Conservation (phyloP, 2,329 filamentous ascomycete species). For the Lachnellula arida region DNA sequence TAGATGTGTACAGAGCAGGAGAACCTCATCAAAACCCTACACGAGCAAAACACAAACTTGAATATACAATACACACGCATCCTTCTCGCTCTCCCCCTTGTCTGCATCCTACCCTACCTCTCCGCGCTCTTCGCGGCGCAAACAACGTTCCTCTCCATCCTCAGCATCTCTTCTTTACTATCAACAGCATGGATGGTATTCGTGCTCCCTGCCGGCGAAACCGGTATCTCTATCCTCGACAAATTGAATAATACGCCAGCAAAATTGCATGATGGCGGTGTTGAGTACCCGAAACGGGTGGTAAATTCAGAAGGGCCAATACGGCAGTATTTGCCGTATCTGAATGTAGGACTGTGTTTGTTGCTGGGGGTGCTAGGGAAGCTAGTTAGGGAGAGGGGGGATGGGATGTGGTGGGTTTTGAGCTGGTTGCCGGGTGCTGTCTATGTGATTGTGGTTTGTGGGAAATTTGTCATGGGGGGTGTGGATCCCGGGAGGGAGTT, state of each 20-base stretch:
- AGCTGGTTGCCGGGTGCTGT: constrained; percentile 52
- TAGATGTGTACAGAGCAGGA: constrained; percentile 53
- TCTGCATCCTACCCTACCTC: constrained; percentile 52
- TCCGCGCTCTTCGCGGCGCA: constrained; percentile 39
- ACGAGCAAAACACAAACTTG: constrained; percentile 49
- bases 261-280: background rate
- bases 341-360: constrained; percentile 54
- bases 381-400: constrained; percentile 27
- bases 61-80: constrained; percentile 53
- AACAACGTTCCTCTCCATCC: constrained; percentile 39
- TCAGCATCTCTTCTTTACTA: constrained; percentile 59
- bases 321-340: constrained; percentile 51
- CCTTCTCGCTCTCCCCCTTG: constrained; percentile 57
- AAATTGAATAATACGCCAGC: constrained; percentile 31
- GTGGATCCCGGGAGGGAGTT: constrained; percentile 64
- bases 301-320: constrained; percentile 41
- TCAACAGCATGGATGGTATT: constrained; percentile 59
- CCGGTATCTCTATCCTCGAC: constrained; percentile 49
- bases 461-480: constrained; percentile 61
- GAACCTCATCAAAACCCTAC: constrained; percentile 51
- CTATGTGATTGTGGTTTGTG: constrained; percentile 54
- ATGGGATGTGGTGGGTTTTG: constrained; percentile 38
- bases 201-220: constrained; percentile 48
- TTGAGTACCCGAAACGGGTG: constrained; percentile 10
- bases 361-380: constrained; percentile 46